A percentile compares a stretch with the other conserved stretches of the same genome.
phyloP scores from a whole-genome alignment of 73 alveolate species.

The Durusdinium trenchii region DNA sequence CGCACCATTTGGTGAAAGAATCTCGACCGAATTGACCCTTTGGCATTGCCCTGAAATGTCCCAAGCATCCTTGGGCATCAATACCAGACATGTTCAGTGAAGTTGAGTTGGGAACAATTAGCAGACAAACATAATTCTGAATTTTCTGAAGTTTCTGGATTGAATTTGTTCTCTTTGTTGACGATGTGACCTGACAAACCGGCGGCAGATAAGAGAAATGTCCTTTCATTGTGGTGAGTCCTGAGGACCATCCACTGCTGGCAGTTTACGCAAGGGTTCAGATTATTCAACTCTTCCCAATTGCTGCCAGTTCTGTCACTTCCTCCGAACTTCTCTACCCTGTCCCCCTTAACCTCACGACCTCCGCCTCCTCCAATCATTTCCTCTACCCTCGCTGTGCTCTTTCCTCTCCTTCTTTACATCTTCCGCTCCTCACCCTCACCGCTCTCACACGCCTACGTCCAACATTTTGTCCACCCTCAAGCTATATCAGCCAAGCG shows the following conservation, averaged over 20 bases:
- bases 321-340: not conserved
- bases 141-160: too few species aligned
- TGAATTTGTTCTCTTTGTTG: too few species aligned
- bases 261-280: not conserved
- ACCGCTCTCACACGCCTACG: slow-evolving; percentile 32
- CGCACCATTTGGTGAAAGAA: too few species aligned
- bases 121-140: too few species aligned
- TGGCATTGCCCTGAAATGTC: too few species aligned
- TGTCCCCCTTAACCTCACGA: not conserved
- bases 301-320: not conserved
- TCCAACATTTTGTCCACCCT: not conserved
- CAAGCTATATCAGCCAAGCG: slow-evolving; percentile 5
- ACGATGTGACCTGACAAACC: too few species aligned
- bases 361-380: not conserved
- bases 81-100: too few species aligned
- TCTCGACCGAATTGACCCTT: too few species aligned
- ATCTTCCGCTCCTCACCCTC: not conserved
- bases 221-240: not conserved
- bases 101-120: too few species aligned
- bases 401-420: too few species aligned
- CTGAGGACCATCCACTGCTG: not conserved
- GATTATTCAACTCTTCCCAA: not conserved
- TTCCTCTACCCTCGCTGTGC: not conserved
- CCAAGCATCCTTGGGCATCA: too few species aligned
- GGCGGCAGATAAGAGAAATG: not conserved